Conservation (phyloP, 2,329 filamentous ascomycete species). For the Pseudocercospora musae region DNA sequence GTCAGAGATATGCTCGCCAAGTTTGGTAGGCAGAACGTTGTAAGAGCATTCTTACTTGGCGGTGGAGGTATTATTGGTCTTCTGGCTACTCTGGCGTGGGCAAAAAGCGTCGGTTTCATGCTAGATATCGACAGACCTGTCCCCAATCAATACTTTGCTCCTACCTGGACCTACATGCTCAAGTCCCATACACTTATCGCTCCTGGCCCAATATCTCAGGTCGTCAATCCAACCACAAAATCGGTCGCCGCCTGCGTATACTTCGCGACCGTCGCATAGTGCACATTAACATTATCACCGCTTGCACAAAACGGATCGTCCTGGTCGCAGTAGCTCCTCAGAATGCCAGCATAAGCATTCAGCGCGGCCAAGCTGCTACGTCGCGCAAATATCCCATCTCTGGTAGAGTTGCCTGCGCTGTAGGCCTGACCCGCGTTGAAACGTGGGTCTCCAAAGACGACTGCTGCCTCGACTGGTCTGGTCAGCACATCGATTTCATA, state of each 20-base stretch:
- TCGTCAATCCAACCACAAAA: slow-evolving; percentile 18
- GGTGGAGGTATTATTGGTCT: slow-evolving; percentile 28
- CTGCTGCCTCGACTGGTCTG: slow-evolving; percentile 32
- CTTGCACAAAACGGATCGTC: slow-evolving; percentile 26
- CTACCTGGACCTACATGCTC: neutral
- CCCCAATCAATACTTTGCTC: neutral
- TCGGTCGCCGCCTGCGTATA: slow-evolving; percentile 22
- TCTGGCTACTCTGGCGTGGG: slow-evolving; percentile 17
- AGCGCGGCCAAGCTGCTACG: slow-evolving; percentile 15
- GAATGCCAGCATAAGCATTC: slow-evolving; percentile 20
- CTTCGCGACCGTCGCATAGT: slow-evolving; percentile 17
- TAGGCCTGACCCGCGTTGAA: slow-evolving; percentile 31
- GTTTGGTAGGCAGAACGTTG: slow-evolving; percentile 28
- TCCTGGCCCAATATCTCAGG: slow-evolving; percentile 2
- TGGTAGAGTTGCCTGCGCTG: slow-evolving; percentile 33
- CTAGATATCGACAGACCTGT: neutral
- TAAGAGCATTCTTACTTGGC: slow-evolving; percentile 26
- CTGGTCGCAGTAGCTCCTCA: slow-evolving; percentile 26
- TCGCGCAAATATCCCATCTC: slow-evolving; percentile 29
- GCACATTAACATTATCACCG: slow-evolving; percentile 19
- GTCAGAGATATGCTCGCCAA: slow-evolving; percentile 39
- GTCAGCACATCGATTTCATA: neutral
- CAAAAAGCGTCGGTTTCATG: neutral
- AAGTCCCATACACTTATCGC: neutral
- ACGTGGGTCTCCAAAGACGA: slow-evolving; percentile 40